A percentile compares a stretch with the other conserved stretches of the same genome.
phyloP scores from a whole-genome alignment of 306 rosid genomes.

The Spatholobus suberectus region DNA sequence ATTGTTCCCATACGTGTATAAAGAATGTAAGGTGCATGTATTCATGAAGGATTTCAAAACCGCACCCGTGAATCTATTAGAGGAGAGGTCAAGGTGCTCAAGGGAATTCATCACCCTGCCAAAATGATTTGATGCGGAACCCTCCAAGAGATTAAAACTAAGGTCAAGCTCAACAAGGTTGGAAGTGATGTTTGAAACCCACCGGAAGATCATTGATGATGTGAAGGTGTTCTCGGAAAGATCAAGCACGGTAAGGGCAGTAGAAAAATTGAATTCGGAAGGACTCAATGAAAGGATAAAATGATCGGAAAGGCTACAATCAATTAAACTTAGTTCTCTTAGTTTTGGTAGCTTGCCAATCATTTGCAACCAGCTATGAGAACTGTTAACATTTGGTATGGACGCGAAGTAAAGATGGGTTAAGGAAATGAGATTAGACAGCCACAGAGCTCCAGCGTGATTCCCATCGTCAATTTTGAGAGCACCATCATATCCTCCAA shows the following conservation, averaged over 20 bases:
- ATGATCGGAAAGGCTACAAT: constrained; percentile 26
- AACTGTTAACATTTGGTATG: not conserved
- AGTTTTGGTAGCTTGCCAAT: constrained; percentile 27
- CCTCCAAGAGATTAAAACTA: not conserved
- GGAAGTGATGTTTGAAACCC: constrained; percentile 33
- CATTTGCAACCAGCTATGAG: not conserved
- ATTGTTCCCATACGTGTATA: too few species aligned
- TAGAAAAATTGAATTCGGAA: constrained; percentile 17
- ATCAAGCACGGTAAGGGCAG: constrained; percentile 7
- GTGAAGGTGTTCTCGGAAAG: not conserved
- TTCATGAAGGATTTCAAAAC: too few species aligned
- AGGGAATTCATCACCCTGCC: not conserved
- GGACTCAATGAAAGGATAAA: not conserved
- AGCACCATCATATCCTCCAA: not conserved
- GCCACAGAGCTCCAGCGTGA: too few species aligned
- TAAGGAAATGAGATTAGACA: constrained; percentile 40
- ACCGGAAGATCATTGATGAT: constrained; percentile 25
- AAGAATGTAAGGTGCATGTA: too few species aligned
- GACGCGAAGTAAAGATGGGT: constrained; percentile 5
- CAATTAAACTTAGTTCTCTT: not conserved
- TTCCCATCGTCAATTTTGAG: constrained; percentile 19
- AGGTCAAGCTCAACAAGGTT: constrained; percentile 37
- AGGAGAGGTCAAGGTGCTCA: not conserved
- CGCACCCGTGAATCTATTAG: not conserved
- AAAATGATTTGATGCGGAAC: constrained; percentile 1